A percentile compares a stretch with the other conserved stretches of the same genome.
phyloP scores from a whole-genome alignment of 345 rosid genomes.

The Rhodamnia argentea region DNA sequence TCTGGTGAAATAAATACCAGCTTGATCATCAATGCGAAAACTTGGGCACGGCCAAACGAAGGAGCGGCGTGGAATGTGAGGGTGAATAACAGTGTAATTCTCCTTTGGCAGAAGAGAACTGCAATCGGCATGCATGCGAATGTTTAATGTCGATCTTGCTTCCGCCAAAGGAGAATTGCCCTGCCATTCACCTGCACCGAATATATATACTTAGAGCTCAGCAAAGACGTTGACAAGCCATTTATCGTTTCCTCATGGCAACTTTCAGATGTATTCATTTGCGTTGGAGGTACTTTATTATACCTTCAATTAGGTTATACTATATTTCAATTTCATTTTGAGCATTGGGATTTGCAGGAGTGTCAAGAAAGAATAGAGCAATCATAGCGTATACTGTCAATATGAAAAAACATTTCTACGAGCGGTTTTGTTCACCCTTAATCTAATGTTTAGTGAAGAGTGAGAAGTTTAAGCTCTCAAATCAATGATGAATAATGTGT shows the following conservation, averaged over 20 bases:
- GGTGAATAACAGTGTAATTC: neutral
- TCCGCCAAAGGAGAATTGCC: slow-evolving; percentile 5
- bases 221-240: neutral
- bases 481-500: neutral
- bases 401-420: neutral
- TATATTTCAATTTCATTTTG: neutral
- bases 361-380: neutral
- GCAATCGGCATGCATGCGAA: neutral
- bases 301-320: neutral
- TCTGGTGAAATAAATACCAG: neutral
- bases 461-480: neutral
- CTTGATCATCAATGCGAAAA: neutral
- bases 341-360: neutral
- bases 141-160: neutral
- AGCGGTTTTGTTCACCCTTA: neutral
- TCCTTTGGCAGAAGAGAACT: neutral
- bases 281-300: neutral
- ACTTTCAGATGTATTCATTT: neutral
- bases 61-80: neutral
- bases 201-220: neutral
- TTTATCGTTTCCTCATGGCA: neutral
- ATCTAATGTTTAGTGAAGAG: neutral
- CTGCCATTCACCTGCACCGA: neutral
- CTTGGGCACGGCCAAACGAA: neutral
- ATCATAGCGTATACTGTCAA: neutral